These are phyloP conservation scores for Anthracocystis panici-leucophaei DNA, from an alignment of 1,284 basidiomycete genomes.

Conservation along the genomic window DNA sequence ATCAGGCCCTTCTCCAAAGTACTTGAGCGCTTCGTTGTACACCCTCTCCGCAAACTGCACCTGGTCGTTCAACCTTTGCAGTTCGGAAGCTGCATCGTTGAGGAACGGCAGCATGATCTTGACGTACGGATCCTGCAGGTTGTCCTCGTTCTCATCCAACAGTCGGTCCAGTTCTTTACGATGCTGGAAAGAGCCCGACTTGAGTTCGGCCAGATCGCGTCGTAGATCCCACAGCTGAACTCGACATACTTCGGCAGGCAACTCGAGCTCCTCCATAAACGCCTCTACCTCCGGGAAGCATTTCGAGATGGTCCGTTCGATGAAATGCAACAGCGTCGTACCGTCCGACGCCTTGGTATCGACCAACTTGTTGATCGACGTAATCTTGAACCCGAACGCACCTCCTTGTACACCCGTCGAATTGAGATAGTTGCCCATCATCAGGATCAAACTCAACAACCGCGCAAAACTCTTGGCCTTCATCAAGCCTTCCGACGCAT, in stretches of 20 bases:
- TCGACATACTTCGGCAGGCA: constrained; percentile 92
- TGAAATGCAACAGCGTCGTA: constrained; percentile 94
- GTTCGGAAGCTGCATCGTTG: constrained; percentile 53
- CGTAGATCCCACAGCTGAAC: constrained; percentile 67
- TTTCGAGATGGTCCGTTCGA: constrained; percentile 87
- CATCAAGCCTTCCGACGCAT: constrained; percentile 63
- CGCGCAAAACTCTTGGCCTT: constrained; percentile 64
- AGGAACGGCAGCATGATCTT: constrained; percentile 69
- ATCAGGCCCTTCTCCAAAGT: constrained; percentile 68
- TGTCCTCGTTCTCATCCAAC: constrained; percentile 65
- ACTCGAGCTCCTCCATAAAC: constrained; percentile 88
- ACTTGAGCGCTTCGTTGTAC: constrained; percentile 65
- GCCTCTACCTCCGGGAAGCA: constrained; percentile 89
- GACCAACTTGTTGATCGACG: constrained; percentile 97
- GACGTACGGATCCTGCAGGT: constrained; percentile 65
- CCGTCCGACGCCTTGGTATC: constrained; percentile 88
- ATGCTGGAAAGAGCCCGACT: constrained; percentile 64
- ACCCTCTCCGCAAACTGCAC: constrained; percentile 66
- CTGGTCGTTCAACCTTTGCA: constrained; percentile 63
- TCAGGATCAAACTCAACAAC: constrained; percentile 75
- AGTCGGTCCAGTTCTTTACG: constrained; percentile 66
- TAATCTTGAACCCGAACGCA: constrained; percentile 95
- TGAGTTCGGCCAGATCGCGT: constrained; percentile 68
- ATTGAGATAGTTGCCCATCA: constrained; percentile 98
- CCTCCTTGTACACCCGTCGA: constrained; percentile 95